Base-by-base conservation (phyloP, 768 basidiomycete genomes). In the Dentipellis sp. region DNA sequence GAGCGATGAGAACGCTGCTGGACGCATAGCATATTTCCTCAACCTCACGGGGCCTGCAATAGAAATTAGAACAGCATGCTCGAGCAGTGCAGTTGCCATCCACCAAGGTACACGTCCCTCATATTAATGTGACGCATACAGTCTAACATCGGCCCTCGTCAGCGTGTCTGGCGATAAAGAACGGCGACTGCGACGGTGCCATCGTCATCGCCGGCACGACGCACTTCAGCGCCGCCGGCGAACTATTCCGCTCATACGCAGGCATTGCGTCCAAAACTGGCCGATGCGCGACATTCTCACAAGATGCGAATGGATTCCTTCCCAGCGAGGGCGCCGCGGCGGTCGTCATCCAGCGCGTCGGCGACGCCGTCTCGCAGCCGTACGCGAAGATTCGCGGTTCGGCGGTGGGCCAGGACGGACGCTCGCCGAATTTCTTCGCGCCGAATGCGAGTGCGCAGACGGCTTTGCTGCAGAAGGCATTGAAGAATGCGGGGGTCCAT, bases 41-140 rank as follows among this genome's bases (percentile, higher is more conserved):
- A 53, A 60, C 22, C 57, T 60, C 16, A 21, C 50, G 10, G 59
- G 59, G 14, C 59, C 59, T 1, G 58, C 59, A 6, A 39, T 60
- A 14, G 58, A 58, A 22, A 57, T 60, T 21, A 57, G 58, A 35
- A 58, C 59, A 9, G 59, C 59, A 17, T 60, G 61, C 50, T 55
- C 52, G 19, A 56, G 55, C 29, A 57, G 56, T 47, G 39, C 56
- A 35, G 57, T 57, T 22, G 58, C 59, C n/a, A 59, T 57, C 16
- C 61, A 62, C 47, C 56, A 58, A 11, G 61, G 57, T n/a, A 54
- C n/a, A 56, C 17, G 40, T 52, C 34, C 21, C 61, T n/a, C 2
- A 40, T n/a, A 11, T 40, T n/a, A 2, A 40, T 40, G 16, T 1
- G 14, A 16, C 19, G 14, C 19, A 1, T 42, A 11, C 40, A 19